Evolutionary conservation across 106 monocot species (phyloP), one percentile per base, ranked within the genome.

Genomic region (Allium fistulosum): DNA sequence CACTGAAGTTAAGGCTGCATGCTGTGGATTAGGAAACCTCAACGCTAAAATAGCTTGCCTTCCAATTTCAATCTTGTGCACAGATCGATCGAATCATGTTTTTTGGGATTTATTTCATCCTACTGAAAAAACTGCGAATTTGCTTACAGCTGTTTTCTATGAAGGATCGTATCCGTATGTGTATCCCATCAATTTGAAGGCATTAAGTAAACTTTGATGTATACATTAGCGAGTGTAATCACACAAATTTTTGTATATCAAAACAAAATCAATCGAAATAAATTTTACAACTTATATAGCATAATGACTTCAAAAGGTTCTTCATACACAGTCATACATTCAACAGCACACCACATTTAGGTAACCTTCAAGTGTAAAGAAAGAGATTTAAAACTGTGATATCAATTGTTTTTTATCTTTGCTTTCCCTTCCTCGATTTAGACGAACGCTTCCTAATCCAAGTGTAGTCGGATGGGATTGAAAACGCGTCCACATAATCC

Each of bases 21-120:
- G 87, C 48, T 87, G 87, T 61, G 87, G 87, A 48, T 50, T 83
- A 11, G 87, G 87, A 6, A 68, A 80, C n/a, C 28, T 87, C 60
- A 77, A 83, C 46, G 82, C 82, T 0, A 83, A 83, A 72, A 46
- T 78, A 10, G 80, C 79, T 18, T 87, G 87, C 71, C 17, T 72
- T 0, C 87, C 83, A 45, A 55, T 83, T 14, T 67, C 87, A 16
- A 60, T 11, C 12, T 80, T 83, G 18, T 87, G 87, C 48, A 46
- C 68, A 3, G 80, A 87, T 58, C 76, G 87, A 60, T 65, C 70
- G 1, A 64, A 72, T 15, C 72, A 83, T 59, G 46, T 78, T 0
- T 87, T 83, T 63, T 87, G 87, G 83, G 87, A 87, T 63, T 69
- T 75, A 11, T 80, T 78, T 68, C 87, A 87, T 70, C 87, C 80